Base-by-base conservation (phyloP, 1,284 basidiomycete genomes). In the Ceratobasidium sp. region DNA sequence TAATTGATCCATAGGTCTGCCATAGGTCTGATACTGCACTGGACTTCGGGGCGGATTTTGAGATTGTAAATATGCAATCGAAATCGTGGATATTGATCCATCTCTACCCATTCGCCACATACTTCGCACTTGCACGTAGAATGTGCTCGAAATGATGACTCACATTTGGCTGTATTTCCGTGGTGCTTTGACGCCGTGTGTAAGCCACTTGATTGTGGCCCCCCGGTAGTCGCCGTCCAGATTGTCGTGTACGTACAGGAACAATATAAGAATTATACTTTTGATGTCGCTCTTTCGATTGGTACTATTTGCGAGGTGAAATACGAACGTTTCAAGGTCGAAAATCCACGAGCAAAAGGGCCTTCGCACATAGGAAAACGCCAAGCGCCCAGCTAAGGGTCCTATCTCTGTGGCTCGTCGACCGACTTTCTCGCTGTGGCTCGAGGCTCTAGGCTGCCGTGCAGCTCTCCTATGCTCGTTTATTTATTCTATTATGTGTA, bases 361-460 rank as follows among this genome's bases (percentile, higher is more conserved):
- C 19, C 62, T 13, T 22, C 2, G 15, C 46, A 6, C 17, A 13
- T 65, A 65, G 37, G 62, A 67, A 67, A 34, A 3, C 11, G 65
- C 25, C 52, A 67, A 67, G 65, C 65, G 65, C 65, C 44, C 15
- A 34, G 44, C 22, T 67, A 44, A 67, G 65, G 65, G 46, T 67
- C 44, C 65, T 67, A 51, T 61, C 19, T 19, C 9, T 6, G 17
- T 56, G 54, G 25, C 54, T 29, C 29, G 25, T 13, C 15, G 22
- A 61, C 29, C 57, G 7, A n/a, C 17, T 52, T n/a, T n/a, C n/a
- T n/a, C n/a, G n/a, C n/a, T n/a, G n/a, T n/a, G n/a, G n/a, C n/a
- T n/a, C n/a, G n/a, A 52, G 11, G 51, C 51, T 52, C 44, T 46
- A 17, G 51, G n/a, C 15, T 52, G 9, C 9, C 51, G 7, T 7